Base-by-base conservation (phyloP, 192 early-diverging fungal species). In the Entomortierella beljakovae region DNA sequence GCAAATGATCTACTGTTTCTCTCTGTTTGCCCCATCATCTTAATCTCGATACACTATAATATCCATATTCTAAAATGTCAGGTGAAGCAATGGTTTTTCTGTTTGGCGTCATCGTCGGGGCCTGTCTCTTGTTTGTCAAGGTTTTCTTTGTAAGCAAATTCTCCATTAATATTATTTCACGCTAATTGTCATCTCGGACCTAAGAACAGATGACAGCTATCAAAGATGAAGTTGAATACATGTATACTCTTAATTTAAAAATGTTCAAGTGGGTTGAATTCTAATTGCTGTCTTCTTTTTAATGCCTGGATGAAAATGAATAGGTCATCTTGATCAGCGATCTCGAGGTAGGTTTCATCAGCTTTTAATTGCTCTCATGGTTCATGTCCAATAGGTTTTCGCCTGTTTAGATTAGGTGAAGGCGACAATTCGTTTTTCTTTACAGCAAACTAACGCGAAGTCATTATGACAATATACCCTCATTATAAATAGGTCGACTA, bases 41-140 rank as follows among this genome's bases (percentile, higher is more conserved):
- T 22, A 25, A 42, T 46, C 60, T 51, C 22, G 33, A 31, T 46
- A 25, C 28, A 42, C 54, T 9, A 33, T 57, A 46, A 29, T 40
- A 52, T n/a, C n/a, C 33, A 23, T 31, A 35, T 13, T 35, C 53
- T 62, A 82, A 28, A 42, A 91, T 91, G 90, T 82, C 81, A 50
- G 82, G 82, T 25, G 89, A 89, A 61, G 86, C 89, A 40, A 80
- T 92, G 79, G 85, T 95, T 49, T 99, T 97, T 80, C 87, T 99
- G 71, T 95, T 99, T 80, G 94, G 90, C 34, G 89, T 97, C 68
- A 93, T 99, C 60, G 87, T 96, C 88, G 93, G 96, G 35, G 97
- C 96, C 40, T 68, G 92, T 46, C 86, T 99, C 64, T 88, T 99
- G 77, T 99, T 99, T 73, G 89, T 89, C 71, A 95, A 95, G 83